Base-by-base conservation (phyloP, 192 early-diverging fungal species). In the Entophlyctis luteolus region DNA sequence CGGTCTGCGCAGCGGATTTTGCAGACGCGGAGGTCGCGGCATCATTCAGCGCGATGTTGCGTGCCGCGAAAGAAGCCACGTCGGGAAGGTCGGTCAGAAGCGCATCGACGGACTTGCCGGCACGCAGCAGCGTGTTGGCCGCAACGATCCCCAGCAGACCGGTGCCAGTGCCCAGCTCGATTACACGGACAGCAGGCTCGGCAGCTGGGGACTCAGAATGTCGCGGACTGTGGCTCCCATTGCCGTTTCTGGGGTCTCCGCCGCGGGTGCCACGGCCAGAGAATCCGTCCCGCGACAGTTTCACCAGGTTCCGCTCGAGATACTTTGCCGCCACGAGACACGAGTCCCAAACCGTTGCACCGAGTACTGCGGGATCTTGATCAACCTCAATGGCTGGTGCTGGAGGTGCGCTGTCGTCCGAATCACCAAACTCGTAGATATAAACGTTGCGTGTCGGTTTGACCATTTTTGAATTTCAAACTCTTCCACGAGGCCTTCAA, bases 131-230 rank as follows among this genome's bases (percentile, higher is more conserved):
- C 25, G 33, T 18, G 23, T 23, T 28, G 8, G 81, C 83, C n/a
- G 67, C 56, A 14, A 70, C 77, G 23, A 87, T 46, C 0, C 83
- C 86, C 3, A 87, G 75, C 0, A 86, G 53, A 2, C 86, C 86
- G 18, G 83, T 85, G n/a, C 86, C 86, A 6, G 77, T 39, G 48
- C 86, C 86, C 29, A 87, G 65, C 48, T 87, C 86, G 22, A 87
- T 22, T 27, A 75, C 58, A 18, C 68, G 60, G n/a, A 66, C 33
- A 12, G 59, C 29, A 60, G 20, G 8, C 28, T 31, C 14, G n/a
- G n/a, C n/a, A n/a, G n/a, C n/a, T n/a, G n/a, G n/a, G n/a, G n/a
- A n/a, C n/a, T n/a, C n/a, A n/a, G n/a, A n/a, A n/a, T 6, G 55
- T n/a, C 10, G 58, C 2, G 23, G 18, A 14, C 23, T 28, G 8